These are phyloP conservation scores for Gossypium aridum DNA, from an alignment of 441 rosid genomes.

Conservation along the genomic window DNA sequence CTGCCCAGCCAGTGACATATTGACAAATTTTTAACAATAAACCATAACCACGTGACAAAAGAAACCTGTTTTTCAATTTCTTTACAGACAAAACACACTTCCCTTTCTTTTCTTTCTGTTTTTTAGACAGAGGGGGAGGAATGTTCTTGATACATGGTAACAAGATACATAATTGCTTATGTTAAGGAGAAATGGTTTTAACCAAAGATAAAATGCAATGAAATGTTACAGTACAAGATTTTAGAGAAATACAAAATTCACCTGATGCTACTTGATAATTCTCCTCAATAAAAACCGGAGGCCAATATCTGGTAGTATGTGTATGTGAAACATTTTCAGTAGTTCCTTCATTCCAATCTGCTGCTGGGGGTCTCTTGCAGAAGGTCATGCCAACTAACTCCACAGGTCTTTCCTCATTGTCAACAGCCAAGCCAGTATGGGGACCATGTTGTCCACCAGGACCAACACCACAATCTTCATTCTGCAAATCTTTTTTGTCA, in stretches of 20 bases:
- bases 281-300: conserved; percentile 21
- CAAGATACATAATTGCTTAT: background rate
- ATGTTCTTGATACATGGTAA: background rate
- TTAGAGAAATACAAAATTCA: conserved; percentile 22
- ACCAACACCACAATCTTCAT: conserved; percentile 19
- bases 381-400: conserved; percentile 41
- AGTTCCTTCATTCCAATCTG: conserved; percentile 33
- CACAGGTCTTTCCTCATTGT: conserved; percentile 23
- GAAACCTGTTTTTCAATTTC: background rate
- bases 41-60: conserved; percentile 1
- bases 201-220: background rate
- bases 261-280: conserved; percentile 40
- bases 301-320: conserved; percentile 20
- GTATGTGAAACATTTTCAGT: conserved; percentile 29
- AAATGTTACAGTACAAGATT: background rate
- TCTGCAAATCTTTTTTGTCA: conserved; percentile 16
- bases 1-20: background rate
- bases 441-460: conserved; percentile 24
- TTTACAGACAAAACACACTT: background rate
- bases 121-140: background rate
- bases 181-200: conserved; percentile 1
- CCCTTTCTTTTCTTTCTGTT: background rate
- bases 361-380: conserved; percentile 43
- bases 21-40: background rate
- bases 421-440: conserved; percentile 14